These are phyloP conservation scores for Metschnikowia lunata DNA, from an alignment of 805 yeast species.

Conservation along the genomic window DNA sequence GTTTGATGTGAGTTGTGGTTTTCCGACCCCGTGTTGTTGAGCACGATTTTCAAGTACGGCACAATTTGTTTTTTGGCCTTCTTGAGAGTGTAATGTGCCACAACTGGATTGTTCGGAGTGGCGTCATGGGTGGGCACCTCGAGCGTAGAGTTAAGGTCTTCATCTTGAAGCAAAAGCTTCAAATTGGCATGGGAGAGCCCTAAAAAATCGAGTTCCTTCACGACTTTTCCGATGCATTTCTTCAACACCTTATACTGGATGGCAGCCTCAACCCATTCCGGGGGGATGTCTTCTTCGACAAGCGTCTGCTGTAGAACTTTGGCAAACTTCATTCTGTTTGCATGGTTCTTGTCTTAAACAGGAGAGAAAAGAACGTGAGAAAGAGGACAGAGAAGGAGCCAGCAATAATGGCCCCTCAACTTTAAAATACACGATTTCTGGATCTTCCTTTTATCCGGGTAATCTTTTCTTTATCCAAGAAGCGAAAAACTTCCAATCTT, in stretches of 20 bases:
- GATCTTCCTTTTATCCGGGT: too few relatives aligned
- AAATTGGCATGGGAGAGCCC: constrained; percentile 51
- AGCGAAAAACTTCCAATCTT: neutral
- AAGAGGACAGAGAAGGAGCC: too few relatives aligned
- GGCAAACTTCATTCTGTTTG: constrained; percentile 62
- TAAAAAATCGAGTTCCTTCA: constrained; percentile 52
- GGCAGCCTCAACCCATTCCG: constrained; percentile 63
- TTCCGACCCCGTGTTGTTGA: constrained; percentile 27
- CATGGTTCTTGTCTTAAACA: neutral
- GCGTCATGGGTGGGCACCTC: constrained; percentile 34
- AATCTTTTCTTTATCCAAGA: too few relatives aligned
- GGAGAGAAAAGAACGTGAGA: too few relatives aligned
- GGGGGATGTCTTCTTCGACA: constrained; percentile 56
- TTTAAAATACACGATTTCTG: too few relatives aligned
- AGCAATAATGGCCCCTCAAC: too few relatives aligned
- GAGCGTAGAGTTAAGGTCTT: constrained; percentile 20
- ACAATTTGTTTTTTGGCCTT: constrained; percentile 27
- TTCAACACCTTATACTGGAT: constrained; percentile 70
- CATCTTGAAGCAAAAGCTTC: constrained; percentile 34
- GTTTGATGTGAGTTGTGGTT: constrained; percentile 31
- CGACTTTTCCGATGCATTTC: constrained; percentile 62
- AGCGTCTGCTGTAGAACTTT: constrained; percentile 63
- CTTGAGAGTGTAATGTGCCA: constrained; percentile 40
- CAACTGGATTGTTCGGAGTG: constrained; percentile 33
- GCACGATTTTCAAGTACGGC: constrained; percentile 37